Evolutionary conservation across 2,329 filamentous ascomycete species (phyloP).

Genomic region (Ceratocystis papillata): DNA sequence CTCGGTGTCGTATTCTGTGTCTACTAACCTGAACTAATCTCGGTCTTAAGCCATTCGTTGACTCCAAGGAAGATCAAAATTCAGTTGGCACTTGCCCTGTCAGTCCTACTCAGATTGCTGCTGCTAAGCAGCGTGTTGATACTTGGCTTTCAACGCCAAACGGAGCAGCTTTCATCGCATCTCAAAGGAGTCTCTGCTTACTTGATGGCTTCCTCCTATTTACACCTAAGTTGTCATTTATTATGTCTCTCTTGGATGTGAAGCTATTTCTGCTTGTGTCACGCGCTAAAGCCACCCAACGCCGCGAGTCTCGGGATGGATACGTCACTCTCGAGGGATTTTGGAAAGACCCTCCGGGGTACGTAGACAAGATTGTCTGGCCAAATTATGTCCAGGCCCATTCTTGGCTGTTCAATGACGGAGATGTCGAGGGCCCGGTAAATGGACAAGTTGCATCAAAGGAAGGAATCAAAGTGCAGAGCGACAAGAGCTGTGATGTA

Average conservation of each 20-base stretch:
- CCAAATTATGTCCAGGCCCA: conserved; percentile 82
- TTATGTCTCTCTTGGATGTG: conserved; percentile 56
- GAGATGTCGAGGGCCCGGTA: conserved; percentile 52
- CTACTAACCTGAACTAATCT: not conserved
- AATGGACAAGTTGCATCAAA: conserved; percentile 37
- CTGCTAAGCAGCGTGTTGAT: conserved; percentile 39
- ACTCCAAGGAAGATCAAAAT: conserved; percentile 49
- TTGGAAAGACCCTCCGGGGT: conserved; percentile 88
- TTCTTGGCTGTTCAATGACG: conserved; percentile 62
- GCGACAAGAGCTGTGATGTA: conserved; percentile 38
- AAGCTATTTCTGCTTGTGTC: conserved; percentile 67
- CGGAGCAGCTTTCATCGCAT: conserved; percentile 33
- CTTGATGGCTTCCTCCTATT: conserved; percentile 87
- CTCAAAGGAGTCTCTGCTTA: conserved; percentile 47
- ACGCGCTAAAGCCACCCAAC: conserved; percentile 50
- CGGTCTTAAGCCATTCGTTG: conserved; percentile 28
- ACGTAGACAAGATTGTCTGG: conserved; percentile 92
- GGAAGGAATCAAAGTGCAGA: conserved; percentile 41
- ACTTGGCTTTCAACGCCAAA: conserved; percentile 39
- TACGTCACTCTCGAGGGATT: conserved; percentile 82
- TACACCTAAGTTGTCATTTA: conserved; percentile 43
- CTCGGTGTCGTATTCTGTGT: not conserved
- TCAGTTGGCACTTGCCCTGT: conserved; percentile 47
- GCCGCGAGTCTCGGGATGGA: conserved; percentile 58
- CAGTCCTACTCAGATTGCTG: conserved; percentile 37